Conservation (phyloP, 2,329 filamentous ascomycete species). For the Pseudovirgaria hyperparasitica region DNA sequence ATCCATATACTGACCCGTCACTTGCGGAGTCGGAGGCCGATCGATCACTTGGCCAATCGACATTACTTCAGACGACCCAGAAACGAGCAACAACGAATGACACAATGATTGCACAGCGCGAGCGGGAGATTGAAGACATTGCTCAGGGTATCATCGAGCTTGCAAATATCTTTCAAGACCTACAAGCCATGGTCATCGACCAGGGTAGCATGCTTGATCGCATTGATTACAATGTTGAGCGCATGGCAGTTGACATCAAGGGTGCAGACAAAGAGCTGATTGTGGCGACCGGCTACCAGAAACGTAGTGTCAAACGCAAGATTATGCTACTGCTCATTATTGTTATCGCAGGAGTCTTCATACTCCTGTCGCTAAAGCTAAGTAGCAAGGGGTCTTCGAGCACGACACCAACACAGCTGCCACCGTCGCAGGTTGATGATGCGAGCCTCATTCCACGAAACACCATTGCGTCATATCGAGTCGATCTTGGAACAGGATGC, state of each 20-base stretch:
- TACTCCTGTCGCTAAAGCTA: slow-evolving; percentile 69
- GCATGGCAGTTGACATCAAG: slow-evolving; percentile 88
- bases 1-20: slow-evolving; percentile 71
- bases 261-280: slow-evolving; percentile 84
- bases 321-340: slow-evolving; percentile 80
- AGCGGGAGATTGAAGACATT: slow-evolving; percentile 95
- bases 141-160: slow-evolving; percentile 96
- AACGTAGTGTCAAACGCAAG: slow-evolving; percentile 78
- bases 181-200: slow-evolving; percentile 72
- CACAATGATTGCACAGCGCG: slow-evolving; percentile 73
- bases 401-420: no score
- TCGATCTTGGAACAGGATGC: no score
- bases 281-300: slow-evolving; percentile 79
- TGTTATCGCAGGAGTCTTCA: slow-evolving; percentile 75
- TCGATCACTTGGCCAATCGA: slow-evolving; percentile 79
- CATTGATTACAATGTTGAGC: slow-evolving; percentile 79
- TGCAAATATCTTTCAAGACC: slow-evolving; percentile 89
- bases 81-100: slow-evolving; percentile 55
- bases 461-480: no score
- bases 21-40: slow-evolving; percentile 83
- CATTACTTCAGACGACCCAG: slow-evolving; percentile 66
- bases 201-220: slow-evolving; percentile 39
- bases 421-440: no score
- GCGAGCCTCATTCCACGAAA: no score
- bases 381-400: slow-evolving; percentile 35